Base-by-base conservation (phyloP, 805 yeast genomes). In the Naumovozyma castellii region DNA sequence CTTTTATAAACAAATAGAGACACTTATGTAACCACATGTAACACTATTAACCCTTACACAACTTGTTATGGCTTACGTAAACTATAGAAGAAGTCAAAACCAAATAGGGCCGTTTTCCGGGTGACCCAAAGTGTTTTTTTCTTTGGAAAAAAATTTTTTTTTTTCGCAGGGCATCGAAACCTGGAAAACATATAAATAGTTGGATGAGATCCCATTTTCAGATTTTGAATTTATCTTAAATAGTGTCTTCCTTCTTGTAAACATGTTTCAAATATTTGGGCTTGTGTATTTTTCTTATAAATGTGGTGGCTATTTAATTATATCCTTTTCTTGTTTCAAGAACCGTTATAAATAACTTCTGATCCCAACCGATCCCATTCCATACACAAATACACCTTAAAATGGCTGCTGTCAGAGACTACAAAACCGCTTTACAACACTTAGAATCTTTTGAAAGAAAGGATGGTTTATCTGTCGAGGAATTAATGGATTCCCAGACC, bases 391-490 rank as follows among this genome's bases (percentile, higher is more conserved):
- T 15, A 33, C 35, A 33, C 15, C 15, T 16, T 28, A 47, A 3
- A 43, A 50, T 47, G 51, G 49, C 50, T 34, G 41, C 46, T 39
- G 37, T 38, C 30, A 61, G 61, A 60, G 75, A 75, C 53, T 57
- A 58, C 50, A 48, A 80, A 32, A 71, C 73, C 48, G 97, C 97
- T 50, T 56, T 81, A 46, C 76, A 78, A 42, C 71, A 70, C 59
- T 73, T 92, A 50, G 64, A 74, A 45, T 63, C 73, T 45, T 90
- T 85, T 72, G 47, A 73, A 43, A 64, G 69, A 54, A 78, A 74
- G 61, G 98, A 92, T 64, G 98, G 98, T 48, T 74, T 92, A 51
- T 79, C 83, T 47, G 82, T 84, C 56, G 71, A 76, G 43, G 75
- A 83, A 51, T 76, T 92, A 65, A 84, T 92, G 83, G 95, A 92